Conservation (phyloP, 169 alveolate genomes). For the Plasmodium cynomolgi region DNA sequence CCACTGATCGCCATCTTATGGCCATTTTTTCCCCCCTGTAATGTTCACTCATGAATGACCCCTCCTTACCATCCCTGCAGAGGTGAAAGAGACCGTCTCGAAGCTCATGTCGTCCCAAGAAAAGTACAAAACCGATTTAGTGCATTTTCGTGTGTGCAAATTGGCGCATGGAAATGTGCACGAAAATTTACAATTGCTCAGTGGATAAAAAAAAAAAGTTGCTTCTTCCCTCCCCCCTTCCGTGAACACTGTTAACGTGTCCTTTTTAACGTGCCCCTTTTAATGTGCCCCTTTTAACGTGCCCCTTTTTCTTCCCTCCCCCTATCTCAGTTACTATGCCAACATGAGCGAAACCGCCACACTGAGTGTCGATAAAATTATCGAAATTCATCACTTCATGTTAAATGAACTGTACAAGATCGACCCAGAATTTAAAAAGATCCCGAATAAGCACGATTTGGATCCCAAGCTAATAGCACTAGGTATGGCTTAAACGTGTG, state of each 20-base stretch:
- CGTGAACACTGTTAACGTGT: too few species aligned
- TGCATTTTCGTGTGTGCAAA: neutral
- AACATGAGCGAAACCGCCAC: slow-evolving; percentile 44
- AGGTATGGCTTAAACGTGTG: slow-evolving; percentile 1
- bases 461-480: slow-evolving; percentile 84
- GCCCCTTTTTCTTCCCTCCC: neutral
- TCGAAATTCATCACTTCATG: slow-evolving; percentile 87
- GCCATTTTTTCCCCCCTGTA: neutral
- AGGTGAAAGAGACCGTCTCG: slow-evolving; percentile 63
- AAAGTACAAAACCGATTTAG: slow-evolving; percentile 14
- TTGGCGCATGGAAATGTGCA: neutral
- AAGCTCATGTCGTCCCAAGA: slow-evolving; percentile 72
- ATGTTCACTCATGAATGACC: neutral
- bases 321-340: slow-evolving; percentile 62
- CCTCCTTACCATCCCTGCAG: slow-evolving; percentile 2
- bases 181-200: neutral
- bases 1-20: neutral
- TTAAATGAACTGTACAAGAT: slow-evolving; percentile 82
- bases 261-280: neutral
- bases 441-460: slow-evolving; percentile 77
- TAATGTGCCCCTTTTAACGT: neutral
- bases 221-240: neutral
- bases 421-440: slow-evolving; percentile 78
- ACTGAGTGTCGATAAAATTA: slow-evolving; percentile 80
- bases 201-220: neutral